Percentiles rank a stretch among this genome's conserved stretches.
Evolutionary conservation across 805 yeast genomes (phyloP).

Genomic region (Isabelozyma rhagii): DNA sequence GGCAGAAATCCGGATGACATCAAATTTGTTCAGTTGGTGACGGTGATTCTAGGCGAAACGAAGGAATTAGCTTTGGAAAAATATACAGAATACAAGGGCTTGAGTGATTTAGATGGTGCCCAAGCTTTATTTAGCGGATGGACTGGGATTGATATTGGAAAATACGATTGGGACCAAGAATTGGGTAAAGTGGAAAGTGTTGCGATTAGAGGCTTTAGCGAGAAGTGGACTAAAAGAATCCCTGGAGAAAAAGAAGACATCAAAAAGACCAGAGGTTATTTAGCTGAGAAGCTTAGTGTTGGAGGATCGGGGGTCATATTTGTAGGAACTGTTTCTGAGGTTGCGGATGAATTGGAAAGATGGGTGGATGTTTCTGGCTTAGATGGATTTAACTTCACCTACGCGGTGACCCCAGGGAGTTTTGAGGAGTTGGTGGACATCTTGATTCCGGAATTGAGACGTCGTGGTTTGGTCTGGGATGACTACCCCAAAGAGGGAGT

Average conservation of each 20-base stretch:
- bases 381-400: conserved; percentile 43
- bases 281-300: conserved; percentile 24
- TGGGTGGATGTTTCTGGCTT: conserved; percentile 38
- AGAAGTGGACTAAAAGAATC: conserved; percentile 29
- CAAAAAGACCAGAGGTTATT: conserved; percentile 18
- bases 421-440: conserved; percentile 35
- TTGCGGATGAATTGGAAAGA: conserved; percentile 37
- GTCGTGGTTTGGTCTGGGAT: conserved; percentile 30
- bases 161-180: conserved; percentile 30
- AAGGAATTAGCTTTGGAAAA: conserved; percentile 41
- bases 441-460: conserved; percentile 35
- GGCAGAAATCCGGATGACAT: conserved; percentile 33
- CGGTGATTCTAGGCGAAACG: conserved; percentile 39
- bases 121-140: conserved; percentile 38
- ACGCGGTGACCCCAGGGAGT: conserved; percentile 33
- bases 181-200: conserved; percentile 26
- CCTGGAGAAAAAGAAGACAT: conserved; percentile 20
- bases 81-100: conserved; percentile 26
- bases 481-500: conserved; percentile 34
- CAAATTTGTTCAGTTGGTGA: conserved; percentile 34
- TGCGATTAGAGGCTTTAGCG: conserved; percentile 27
- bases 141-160: conserved; percentile 40
- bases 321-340: conserved; percentile 32
- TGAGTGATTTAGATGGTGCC: conserved; percentile 38
- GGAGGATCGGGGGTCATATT: conserved; percentile 31